Percentiles rank a stretch among this genome's conserved stretches.
phyloP scores from a whole-genome alignment of 495 filamentous ascomycete species.

The Penicillium desertorum region DNA sequence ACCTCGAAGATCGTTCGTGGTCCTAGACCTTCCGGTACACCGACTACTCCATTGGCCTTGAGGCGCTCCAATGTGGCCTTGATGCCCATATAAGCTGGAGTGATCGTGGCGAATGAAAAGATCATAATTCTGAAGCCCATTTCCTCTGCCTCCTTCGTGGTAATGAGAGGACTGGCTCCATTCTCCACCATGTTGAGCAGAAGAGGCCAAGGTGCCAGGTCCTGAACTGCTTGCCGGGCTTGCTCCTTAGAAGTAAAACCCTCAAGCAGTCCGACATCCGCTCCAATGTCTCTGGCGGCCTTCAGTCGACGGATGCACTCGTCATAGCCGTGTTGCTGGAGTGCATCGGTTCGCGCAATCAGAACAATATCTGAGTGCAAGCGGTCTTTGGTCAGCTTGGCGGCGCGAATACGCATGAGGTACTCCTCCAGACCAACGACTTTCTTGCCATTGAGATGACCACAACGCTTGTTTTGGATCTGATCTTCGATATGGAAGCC shows the following conservation, averaged over 20 bases:
- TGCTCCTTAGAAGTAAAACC: slow-evolving; percentile 58
- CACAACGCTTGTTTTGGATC: slow-evolving; percentile 63
- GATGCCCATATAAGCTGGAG: slow-evolving; percentile 54
- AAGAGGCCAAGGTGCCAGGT: slow-evolving; percentile 58
- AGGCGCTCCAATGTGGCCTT: slow-evolving; percentile 44
- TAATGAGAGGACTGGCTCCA: slow-evolving; percentile 58
- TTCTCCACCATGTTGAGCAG: slow-evolving; percentile 65
- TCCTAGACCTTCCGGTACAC: slow-evolving; percentile 45
- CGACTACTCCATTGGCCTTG: slow-evolving; percentile 50
- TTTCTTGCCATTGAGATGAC: slow-evolving; percentile 61
- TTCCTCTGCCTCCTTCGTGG: slow-evolving; percentile 54
- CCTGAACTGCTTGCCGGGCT: slow-evolving; percentile 50
- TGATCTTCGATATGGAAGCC: slow-evolving; percentile 75
- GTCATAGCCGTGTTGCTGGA: slow-evolving; percentile 62
- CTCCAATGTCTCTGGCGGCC: slow-evolving; percentile 55
- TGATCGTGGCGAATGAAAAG: slow-evolving; percentile 53
- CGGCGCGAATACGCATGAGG: slow-evolving; percentile 55
- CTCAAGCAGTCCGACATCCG: slow-evolving; percentile 66
- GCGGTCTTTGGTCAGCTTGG: slow-evolving; percentile 47
- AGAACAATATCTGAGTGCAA: slow-evolving; percentile 60
- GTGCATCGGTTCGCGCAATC: slow-evolving; percentile 67
- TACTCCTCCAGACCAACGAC: slow-evolving; percentile 56
- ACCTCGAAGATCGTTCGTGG: slow-evolving; percentile 55
- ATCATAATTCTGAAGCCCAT: slow-evolving; percentile 67
- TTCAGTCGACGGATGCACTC: slow-evolving; percentile 57